Evolutionary conservation across 176 grass and related monocot species (phyloP).

Genomic region (Eremochloa ophiuroides): DNA sequence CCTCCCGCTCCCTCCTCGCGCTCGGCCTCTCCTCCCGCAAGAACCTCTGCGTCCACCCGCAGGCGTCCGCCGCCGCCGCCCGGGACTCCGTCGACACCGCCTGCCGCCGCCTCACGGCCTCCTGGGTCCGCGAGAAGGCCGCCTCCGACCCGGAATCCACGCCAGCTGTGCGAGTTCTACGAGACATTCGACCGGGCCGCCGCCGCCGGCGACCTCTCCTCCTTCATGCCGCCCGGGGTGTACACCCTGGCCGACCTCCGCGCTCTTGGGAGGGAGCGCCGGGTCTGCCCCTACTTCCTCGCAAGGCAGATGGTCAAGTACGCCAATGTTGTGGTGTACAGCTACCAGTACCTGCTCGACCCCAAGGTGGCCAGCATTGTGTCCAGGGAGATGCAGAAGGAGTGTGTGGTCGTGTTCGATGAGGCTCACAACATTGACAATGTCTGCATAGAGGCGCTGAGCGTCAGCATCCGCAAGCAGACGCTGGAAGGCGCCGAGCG

Average conservation of each 20-base stretch:
- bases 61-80: slow-evolving; percentile 55
- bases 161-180: slow-evolving; percentile 69
- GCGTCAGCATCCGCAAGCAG: slow-evolving; percentile 84
- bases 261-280: slow-evolving; percentile 50
- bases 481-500: slow-evolving; percentile 70
- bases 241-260: slow-evolving; percentile 87
- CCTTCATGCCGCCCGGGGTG: slow-evolving; percentile 67
- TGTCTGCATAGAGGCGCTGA: slow-evolving; percentile 86
- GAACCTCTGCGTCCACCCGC: slow-evolving; percentile 87
- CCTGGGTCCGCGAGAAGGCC: slow-evolving; percentile 72
- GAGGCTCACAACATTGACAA: slow-evolving; percentile 98
- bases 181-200: slow-evolving; percentile 76
- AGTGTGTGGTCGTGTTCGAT: slow-evolving; percentile 86
- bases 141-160: slow-evolving; percentile 43
- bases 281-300: slow-evolving; percentile 90
- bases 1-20: slow-evolving; percentile 58
- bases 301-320: slow-evolving; percentile 87
- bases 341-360: slow-evolving; percentile 93
- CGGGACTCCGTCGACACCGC: slow-evolving; percentile 90
- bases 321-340: slow-evolving; percentile 87
- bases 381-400: slow-evolving; percentile 94
- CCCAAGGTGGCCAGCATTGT: slow-evolving; percentile 90
- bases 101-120: slow-evolving; percentile 83
- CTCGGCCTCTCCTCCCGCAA: slow-evolving; percentile 35
- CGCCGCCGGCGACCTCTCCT: slow-evolving; percentile 39